These are phyloP conservation scores for Podospora anserina DNA, from an alignment of 495 filamentous ascomycete species.

Conservation along the genomic window DNA sequence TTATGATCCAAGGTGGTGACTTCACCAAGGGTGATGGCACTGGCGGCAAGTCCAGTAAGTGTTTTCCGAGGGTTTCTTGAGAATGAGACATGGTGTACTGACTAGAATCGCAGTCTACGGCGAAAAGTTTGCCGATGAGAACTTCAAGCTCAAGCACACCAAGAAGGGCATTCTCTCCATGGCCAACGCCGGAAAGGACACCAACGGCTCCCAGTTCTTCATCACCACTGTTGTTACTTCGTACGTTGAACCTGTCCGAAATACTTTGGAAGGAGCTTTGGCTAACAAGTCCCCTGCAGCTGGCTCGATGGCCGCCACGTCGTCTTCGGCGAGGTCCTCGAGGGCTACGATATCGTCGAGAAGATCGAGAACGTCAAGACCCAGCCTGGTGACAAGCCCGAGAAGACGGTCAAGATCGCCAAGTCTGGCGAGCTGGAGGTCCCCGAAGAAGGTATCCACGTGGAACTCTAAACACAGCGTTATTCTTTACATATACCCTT, in stretches of 20 bases:
- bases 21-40: slow-evolving; percentile 96
- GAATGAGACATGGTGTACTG: neutral
- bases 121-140: slow-evolving; percentile 93
- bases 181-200: slow-evolving; percentile 97
- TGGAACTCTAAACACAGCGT: slow-evolving; percentile 69
- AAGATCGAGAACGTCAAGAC: slow-evolving; percentile 81
- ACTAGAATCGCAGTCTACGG: slow-evolving; percentile 66
- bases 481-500: slow-evolving; percentile 12
- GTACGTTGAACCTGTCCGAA: slow-evolving; percentile 47
- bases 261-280: neutral
- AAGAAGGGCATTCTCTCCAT: slow-evolving; percentile 68
- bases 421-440: slow-evolving; percentile 92
- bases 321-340: slow-evolving; percentile 87
- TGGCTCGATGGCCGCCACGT: slow-evolving; percentile 90
- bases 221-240: slow-evolving; percentile 81
- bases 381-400: slow-evolving; percentile 66
- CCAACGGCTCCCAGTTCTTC: slow-evolving; percentile 99
- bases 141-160: slow-evolving; percentile 95
- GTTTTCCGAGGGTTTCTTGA: neutral
- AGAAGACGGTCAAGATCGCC: slow-evolving; percentile 73
- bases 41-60: slow-evolving; percentile 85
- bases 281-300: slow-evolving; percentile 44
- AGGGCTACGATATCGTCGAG: slow-evolving; percentile 87
- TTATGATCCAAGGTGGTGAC: slow-evolving; percentile 99
- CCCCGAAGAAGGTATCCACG: slow-evolving; percentile 95